These are phyloP conservation scores for Poteriospumella lacustris DNA, from an alignment of 108 stramenopile genomes.

Conservation along the genomic window DNA sequence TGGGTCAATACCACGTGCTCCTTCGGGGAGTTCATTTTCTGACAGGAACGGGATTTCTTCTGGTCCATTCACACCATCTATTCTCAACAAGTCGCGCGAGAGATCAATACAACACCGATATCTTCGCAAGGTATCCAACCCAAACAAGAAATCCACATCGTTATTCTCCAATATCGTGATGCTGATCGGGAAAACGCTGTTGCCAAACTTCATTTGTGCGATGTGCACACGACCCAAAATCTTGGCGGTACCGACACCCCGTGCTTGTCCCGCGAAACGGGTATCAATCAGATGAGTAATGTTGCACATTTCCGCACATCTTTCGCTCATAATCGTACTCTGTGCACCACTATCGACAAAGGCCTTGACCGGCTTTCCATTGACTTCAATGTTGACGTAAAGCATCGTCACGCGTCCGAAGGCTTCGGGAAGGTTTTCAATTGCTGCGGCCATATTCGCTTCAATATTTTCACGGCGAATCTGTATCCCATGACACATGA, in stretches of 20 bases:
- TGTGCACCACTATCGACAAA: slow-evolving; percentile 96
- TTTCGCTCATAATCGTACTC: slow-evolving; percentile 32
- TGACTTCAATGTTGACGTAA: slow-evolving; percentile 80
- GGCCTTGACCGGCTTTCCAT: slow-evolving; percentile 68
- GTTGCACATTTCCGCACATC: slow-evolving; percentile 68
- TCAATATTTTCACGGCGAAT: slow-evolving; percentile 38
- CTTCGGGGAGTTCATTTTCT: no score
- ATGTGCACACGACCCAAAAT: slow-evolving; percentile 80
- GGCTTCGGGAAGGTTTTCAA: slow-evolving; percentile 89
- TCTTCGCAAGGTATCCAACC: slow-evolving; percentile 89
- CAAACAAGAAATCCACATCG: slow-evolving; percentile 90
- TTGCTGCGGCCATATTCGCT: slow-evolving; percentile 47
- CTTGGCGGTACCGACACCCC: slow-evolving; percentile 85
- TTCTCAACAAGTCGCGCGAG: slow-evolving; percentile 47
- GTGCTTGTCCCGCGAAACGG: slow-evolving; percentile 74
- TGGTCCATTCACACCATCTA: slow-evolving; percentile 19
- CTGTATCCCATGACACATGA: no score
- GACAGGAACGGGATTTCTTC: slow-evolving; percentile 31
- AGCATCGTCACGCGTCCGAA: slow-evolving; percentile 89
- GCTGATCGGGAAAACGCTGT: slow-evolving; percentile 60
- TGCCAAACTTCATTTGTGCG: slow-evolving; percentile 65
- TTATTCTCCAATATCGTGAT: slow-evolving; percentile 74
- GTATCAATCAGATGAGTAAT: slow-evolving; percentile 74
- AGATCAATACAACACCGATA: slow-evolving; percentile 86
- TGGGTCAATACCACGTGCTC: no score